These are phyloP conservation scores for Anthracocystis setariae DNA, from an alignment of 1,284 basidiomycete species.

Conservation along the genomic window DNA sequence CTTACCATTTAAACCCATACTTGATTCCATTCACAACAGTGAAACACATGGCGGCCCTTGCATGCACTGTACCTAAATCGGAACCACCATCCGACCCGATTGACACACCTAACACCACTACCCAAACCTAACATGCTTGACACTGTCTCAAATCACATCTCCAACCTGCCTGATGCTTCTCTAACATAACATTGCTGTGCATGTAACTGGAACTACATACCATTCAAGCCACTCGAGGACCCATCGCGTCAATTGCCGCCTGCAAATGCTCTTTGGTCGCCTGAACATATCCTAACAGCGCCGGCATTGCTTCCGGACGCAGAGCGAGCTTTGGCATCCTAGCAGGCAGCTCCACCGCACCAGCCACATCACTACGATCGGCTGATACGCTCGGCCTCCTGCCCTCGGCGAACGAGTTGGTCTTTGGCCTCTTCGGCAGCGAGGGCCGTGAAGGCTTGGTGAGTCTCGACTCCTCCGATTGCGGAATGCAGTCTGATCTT, in stretches of 20 bases:
- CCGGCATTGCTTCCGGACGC: constrained; percentile 52
- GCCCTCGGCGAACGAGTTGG: neutral
- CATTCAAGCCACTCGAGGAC: neutral
- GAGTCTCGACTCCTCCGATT: neutral
- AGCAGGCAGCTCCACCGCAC: neutral
- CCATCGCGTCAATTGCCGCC: constrained; percentile 34
- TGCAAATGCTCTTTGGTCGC: constrained; percentile 49
- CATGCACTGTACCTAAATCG: no score
- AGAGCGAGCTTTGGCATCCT: constrained; percentile 46
- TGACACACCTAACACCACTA: no score
- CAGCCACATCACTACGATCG: constrained; percentile 14
- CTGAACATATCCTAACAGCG: constrained; percentile 53
- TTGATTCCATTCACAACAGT: no score
- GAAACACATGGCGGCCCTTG: no score
- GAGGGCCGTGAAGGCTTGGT: neutral
- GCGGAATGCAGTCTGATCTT: neutral
- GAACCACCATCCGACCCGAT: no score
- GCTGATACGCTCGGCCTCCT: constrained; percentile 21
- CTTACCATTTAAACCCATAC: no score
- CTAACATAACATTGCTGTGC: no score
- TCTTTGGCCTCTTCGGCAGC: neutral
- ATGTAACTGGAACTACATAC: neutral
- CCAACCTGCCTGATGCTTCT: no score
- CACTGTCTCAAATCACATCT: no score
- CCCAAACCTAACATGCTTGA: no score